Base-by-base conservation (phyloP, 2,329 filamentous ascomycete species). In the Grosmannia serpens region DNA sequence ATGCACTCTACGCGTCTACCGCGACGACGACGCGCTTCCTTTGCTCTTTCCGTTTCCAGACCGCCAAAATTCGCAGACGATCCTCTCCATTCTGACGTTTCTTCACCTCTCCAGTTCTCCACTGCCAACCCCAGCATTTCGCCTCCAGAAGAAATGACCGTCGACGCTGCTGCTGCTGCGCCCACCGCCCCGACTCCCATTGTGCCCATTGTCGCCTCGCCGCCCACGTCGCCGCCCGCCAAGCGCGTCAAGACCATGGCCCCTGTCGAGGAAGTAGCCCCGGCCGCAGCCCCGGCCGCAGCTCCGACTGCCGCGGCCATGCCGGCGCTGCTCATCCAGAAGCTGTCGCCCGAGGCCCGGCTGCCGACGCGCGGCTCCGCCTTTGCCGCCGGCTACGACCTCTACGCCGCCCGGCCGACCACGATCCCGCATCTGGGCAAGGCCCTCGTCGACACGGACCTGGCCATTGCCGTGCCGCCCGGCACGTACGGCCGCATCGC, bases 401-500 rank as follows among this genome's bases (percentile, higher is more conserved):
- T 99, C 60, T 97, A 96, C 74, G 87, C 85, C 56, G 82, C 90
- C 2, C 83, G 83, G 67, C 82, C 87, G 44, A 86, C 85, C 4
- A 80, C 82, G 2, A 85, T 99, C 59, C 91, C 91, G 0, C 84
- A 88, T 2, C 80, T 89, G 61, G 91, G 91, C 64, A 91, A 95
- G 74, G 90, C 78, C 0, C 75, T 96, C 33, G 91, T 97, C 44
- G 88, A 91, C 66, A 97, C 94, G 0, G 92, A 94, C 67, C 87
- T 99, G 63, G 85, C 86, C 65, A 92, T 99, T 75, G 89, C 91
- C 29, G 88, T 96, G 54, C 94, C 94, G 0, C 87, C 83, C 6
- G 91, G 89, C 56, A 96, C 91, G 15, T 97, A 97, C 70, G 92
- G 92, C 64, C 87, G 91, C 59, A 84, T 96, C 58, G 91, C 91